Evolutionary conservation across 495 filamentous ascomycete genomes (phyloP), one percentile per base, ranked within the genome.

Genomic region (Durotheca rogersii): DNA sequence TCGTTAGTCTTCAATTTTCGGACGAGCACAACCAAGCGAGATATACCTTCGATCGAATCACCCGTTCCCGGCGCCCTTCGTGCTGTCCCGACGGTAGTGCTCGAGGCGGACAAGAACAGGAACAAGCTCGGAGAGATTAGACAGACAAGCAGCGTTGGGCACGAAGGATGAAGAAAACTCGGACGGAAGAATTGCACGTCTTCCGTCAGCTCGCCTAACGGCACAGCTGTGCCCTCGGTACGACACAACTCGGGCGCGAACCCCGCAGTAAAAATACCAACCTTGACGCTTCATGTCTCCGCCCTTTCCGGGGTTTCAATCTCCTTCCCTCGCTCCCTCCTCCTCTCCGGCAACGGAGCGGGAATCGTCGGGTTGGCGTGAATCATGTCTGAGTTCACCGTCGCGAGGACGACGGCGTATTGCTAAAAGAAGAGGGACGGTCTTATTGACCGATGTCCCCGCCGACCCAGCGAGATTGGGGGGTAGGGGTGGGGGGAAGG

Each of bases 181-280:
- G 55, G 44, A 44, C 53, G 44, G 40, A 52, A 44, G 39, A 58
- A 35, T 19, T 49, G 47, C 55, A 49, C 38, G 41, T 58, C 25
- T 6, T 52, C 20, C 48, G 34, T 40, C 48, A 49, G 43, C 38
- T 47, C 32, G 48, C 49, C 49, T 49, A 58, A 50, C 44, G 29
- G 35, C 45, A 19, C 44, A 34, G 37, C 35, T 47, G 4, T 9
- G 47, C 43, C 35, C 44, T 45, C 39, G 44, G 31, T 52, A 48
- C 55, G 49, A 49, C 30, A 49, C 34, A 32, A 43, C 31, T 42
- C 40, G 55, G 55, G 44, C 55, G 39, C 21, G 47, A 29, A 36
- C 30, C 49, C 55, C 48, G 35, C 44, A 49, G 40, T 31, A 37
- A 23, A 46, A 36, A 37, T 20, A 2, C 19, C 4, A 29, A 9